Evolutionary conservation across 1,139 yeast genomes (phyloP).

Genomic region (Candida tetrigidarum): DNA sequence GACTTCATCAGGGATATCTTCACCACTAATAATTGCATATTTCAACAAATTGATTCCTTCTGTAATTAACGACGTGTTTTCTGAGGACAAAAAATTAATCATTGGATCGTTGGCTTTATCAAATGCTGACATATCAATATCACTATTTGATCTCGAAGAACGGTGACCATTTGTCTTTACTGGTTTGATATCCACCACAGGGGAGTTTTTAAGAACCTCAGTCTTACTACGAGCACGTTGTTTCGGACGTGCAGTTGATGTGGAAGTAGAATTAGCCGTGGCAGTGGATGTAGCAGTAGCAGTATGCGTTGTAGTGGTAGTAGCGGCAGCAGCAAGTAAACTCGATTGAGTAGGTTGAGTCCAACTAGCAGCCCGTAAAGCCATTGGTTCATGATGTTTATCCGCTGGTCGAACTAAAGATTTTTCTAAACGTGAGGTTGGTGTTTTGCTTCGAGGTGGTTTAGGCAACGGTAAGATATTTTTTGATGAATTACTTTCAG

Average conservation of each 20-base stretch:
- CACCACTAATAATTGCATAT: constrained; percentile 44
- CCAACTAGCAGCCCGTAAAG: constrained; percentile 15
- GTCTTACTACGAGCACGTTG: constrained; percentile 15
- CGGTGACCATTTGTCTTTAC: not conserved
- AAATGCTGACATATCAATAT: constrained; percentile 5
- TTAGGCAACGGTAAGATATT: constrained; percentile 11
- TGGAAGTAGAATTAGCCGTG: not conserved
- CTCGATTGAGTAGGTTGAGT: constrained; percentile 9
- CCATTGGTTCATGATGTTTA: constrained; percentile 1
- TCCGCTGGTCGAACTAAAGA: constrained; percentile 2
- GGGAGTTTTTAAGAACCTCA: constrained; percentile 11
- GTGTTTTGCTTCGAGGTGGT: constrained; percentile 4
- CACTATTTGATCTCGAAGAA: constrained; percentile 1
- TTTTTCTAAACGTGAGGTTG: constrained; percentile 8
- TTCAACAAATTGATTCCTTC: constrained; percentile 45
- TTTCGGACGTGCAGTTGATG: not conserved
- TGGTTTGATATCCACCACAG: not conserved
- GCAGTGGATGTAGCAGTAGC: not conserved
- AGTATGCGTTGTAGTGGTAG: not conserved
- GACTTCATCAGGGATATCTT: constrained; percentile 33
- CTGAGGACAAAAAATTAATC: constrained; percentile 37
- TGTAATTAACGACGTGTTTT: constrained; percentile 27
- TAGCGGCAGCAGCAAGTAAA: constrained; percentile 5
- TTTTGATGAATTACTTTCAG: constrained; percentile 4
- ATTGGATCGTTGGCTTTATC: constrained; percentile 40